Conservation (phyloP, 176 grass and related monocot species). For the Oryza australiensis region DNA sequence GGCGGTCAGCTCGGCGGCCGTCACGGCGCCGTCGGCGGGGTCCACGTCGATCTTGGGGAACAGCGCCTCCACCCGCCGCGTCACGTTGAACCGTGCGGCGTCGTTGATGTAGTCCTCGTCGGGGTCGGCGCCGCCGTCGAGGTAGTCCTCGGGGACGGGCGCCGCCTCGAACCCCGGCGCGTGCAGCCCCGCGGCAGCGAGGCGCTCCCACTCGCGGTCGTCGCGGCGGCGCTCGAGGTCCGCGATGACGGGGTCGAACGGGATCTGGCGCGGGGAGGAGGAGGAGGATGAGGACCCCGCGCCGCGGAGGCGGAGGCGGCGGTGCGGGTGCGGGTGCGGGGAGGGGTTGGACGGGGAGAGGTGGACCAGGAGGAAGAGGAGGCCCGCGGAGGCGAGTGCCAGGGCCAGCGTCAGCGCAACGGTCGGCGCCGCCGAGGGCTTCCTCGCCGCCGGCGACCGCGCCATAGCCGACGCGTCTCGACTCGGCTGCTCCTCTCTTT, state of each 20-base stretch:
- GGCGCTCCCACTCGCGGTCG: constrained; percentile 89
- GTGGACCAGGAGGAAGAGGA: constrained; percentile 55
- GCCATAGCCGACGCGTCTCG: constrained; percentile 40
- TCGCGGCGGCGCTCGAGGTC: constrained; percentile 75
- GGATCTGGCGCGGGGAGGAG: constrained; percentile 39
- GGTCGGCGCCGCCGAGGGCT: constrained; percentile 34
- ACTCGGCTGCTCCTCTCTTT: not conserved
- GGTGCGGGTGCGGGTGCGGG: constrained; percentile 44
- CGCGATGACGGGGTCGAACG: constrained; percentile 82
- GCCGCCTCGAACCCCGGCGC: constrained; percentile 78
- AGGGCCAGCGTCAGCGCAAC: constrained; percentile 31
- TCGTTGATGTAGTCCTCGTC: constrained; percentile 85
- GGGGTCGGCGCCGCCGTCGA: constrained; percentile 30
- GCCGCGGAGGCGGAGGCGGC: constrained; percentile 85
- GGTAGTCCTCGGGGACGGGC: constrained; percentile 71
- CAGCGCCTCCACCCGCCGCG: constrained; percentile 62
- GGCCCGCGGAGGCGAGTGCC: constrained; percentile 40
- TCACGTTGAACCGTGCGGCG: constrained; percentile 72
- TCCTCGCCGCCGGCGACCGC: constrained; percentile 36
- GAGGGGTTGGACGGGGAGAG: constrained; percentile 49
- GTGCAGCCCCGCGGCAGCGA: constrained; percentile 51
- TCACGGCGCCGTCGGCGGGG: constrained; percentile 71
- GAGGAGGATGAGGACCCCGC: no score
- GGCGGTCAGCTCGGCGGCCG: constrained; percentile 59
- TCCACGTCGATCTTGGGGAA: constrained; percentile 82